A percentile compares a stretch with the other conserved stretches of the same genome.
phyloP scores from a whole-genome alignment of 257 asterid genomes.

The Solanum dulcamara region DNA sequence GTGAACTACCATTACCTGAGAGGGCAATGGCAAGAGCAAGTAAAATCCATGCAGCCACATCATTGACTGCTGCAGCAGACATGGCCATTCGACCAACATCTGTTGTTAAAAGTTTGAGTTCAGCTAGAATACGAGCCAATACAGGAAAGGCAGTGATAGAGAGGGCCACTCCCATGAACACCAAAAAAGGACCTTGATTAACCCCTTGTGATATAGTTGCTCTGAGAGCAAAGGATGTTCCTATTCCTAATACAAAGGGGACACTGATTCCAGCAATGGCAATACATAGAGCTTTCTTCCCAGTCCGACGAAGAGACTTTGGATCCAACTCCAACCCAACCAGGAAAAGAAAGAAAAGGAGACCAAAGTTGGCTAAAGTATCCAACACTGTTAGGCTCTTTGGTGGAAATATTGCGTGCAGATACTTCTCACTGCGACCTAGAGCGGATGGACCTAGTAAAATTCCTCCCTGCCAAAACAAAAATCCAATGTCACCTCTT shows the following conservation, averaged over 20 bases:
- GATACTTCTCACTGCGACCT: slow-evolving; percentile 39
- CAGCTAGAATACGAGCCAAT: slow-evolving; percentile 64
- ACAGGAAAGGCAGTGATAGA: slow-evolving; percentile 65
- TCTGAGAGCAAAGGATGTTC: slow-evolving; percentile 44
- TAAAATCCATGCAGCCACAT: slow-evolving; percentile 65
- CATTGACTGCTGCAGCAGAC: slow-evolving; percentile 75
- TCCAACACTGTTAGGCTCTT: slow-evolving; percentile 51
- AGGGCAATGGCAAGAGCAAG: slow-evolving; percentile 60
- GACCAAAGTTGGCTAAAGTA: slow-evolving; percentile 55
- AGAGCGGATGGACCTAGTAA: slow-evolving; percentile 60
- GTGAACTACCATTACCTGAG: slow-evolving; percentile 38
- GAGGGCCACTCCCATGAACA: slow-evolving; percentile 64
- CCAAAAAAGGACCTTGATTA: slow-evolving; percentile 40
- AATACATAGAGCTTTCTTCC: slow-evolving; percentile 46
- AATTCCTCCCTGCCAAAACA: slow-evolving; percentile 42
- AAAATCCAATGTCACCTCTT: background rate
- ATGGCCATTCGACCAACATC: slow-evolving; percentile 59
- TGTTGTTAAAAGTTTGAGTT: slow-evolving; percentile 52
- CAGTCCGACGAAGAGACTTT: slow-evolving; percentile 38
- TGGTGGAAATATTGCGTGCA: slow-evolving; percentile 39
- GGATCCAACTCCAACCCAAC: slow-evolving; percentile 60
- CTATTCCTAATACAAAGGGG: slow-evolving; percentile 50
- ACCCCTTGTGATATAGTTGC: slow-evolving; percentile 41
- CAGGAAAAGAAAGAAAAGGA: slow-evolving; percentile 44
- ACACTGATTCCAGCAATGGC: slow-evolving; percentile 50